Evolutionary conservation across 257 asterid species (phyloP), one percentile per base, ranked within the genome.

Genomic region (Ilex asprella): DNA sequence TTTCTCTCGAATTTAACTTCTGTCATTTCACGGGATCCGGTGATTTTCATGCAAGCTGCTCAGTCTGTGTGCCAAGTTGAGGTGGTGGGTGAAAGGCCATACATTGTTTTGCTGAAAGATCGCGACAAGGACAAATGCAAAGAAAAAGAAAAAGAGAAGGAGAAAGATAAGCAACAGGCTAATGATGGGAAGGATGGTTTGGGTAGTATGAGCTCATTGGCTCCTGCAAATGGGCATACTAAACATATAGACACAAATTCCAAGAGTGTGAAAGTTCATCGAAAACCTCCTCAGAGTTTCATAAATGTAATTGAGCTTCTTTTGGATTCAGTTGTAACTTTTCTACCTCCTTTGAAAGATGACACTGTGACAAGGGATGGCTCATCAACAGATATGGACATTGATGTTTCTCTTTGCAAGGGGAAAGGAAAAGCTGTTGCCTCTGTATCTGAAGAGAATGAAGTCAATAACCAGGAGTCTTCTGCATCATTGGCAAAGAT

Each of bases 81-180:
- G 85, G 86, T 86, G 95, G 85, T 86, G 68, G 95, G 95, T 58
- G 98, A 88, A 64, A 79, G 98, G 78, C 98, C 95, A 4, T 91
- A 79, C 66, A 60, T 91, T 68, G 86, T 86, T 31, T 73, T 86
- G 69, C 81, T 81, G 64, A 91, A 89, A 83, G 96, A 91, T 56
- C 89, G 95, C 11, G 98, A 91, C 60, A 91, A 79, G 84, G 96
- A 87, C 60, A 90, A 84, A 72, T 14, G 56, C 64, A 91, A 74
- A 81, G 96, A 90, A 30, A 91, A 74, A 81, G 96, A 90, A 30
- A 89, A 81, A 78, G 97, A 86, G 75, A 86, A 64, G 73, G 97
- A 84, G 67, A 88, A 81, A 76, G 91, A 88, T 61, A 84, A 82
- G 66, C 76, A 59, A 59, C 84, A 77, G 74, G 73, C 70, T 65